phyloP scores from a whole-genome alignment of 768 basidiomycete species.

The Sistotremastrum suecicum region DNA sequence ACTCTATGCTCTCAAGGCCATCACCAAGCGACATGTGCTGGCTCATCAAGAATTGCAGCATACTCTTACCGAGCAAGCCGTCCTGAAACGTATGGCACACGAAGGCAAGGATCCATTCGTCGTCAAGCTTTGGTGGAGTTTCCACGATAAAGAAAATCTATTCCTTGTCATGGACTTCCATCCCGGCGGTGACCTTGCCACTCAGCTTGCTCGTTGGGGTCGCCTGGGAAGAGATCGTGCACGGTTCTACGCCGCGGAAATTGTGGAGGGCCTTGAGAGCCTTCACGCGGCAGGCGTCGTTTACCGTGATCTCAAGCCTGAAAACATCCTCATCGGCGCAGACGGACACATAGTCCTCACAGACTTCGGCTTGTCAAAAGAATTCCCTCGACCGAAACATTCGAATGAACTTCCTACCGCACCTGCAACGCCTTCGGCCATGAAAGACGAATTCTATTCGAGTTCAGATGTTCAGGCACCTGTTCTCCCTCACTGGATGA shows the following conservation, averaged over 20 bases:
- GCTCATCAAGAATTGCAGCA: slow-evolving; percentile 95
- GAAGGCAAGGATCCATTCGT: slow-evolving; percentile 85
- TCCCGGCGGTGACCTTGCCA: slow-evolving; percentile 91
- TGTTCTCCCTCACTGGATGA: slow-evolving; percentile 68
- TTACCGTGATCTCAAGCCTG: slow-evolving; percentile 94
- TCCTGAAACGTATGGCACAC: slow-evolving; percentile 78
- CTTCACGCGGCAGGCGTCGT: slow-evolving; percentile 90
- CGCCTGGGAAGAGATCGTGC: slow-evolving; percentile 86
- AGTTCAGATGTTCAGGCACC: slow-evolving; percentile 26
- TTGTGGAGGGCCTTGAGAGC: slow-evolving; percentile 92
- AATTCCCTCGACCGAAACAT: slow-evolving; percentile 51
- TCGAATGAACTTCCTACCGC: slow-evolving; percentile 23
- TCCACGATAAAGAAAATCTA: slow-evolving; percentile 94
- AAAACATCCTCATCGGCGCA: slow-evolving; percentile 87
- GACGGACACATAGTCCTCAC: slow-evolving; percentile 96
- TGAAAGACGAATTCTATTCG: slow-evolving; percentile 39
- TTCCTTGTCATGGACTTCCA: slow-evolving; percentile 98
- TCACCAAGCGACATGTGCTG: slow-evolving; percentile 93
- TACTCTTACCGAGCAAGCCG: slow-evolving; percentile 92
- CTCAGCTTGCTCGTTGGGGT: slow-evolving; percentile 93
- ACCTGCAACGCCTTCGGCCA: slow-evolving; percentile 44
- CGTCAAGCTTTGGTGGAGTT: slow-evolving; percentile 92
- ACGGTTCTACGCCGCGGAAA: slow-evolving; percentile 94
- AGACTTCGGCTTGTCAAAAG: slow-evolving; percentile 91
- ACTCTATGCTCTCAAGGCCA: slow-evolving; percentile 90